Percentiles rank a stretch among this genome's conserved stretches.
These are phyloP conservation scores for Wickerhamiella sorbophila DNA, from an alignment of 805 yeast species.

Conservation along the genomic window DNA sequence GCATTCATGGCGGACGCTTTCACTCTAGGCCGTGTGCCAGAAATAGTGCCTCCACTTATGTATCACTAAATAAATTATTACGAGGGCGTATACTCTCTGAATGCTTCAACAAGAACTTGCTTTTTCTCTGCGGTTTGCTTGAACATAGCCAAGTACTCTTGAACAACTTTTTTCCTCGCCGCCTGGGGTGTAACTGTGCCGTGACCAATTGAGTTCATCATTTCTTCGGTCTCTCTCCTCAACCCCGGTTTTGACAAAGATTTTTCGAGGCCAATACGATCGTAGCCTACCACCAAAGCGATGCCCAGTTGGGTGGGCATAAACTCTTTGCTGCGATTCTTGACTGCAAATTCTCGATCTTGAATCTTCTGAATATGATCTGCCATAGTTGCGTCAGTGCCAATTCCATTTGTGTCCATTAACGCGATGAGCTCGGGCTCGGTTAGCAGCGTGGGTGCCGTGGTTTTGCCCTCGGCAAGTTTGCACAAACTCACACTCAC, in stretches of 20 bases:
- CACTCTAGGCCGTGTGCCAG: constrained; percentile 23
- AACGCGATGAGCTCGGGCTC: constrained; percentile 83
- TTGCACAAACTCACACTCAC: constrained; percentile 43
- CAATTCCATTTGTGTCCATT: constrained; percentile 96
- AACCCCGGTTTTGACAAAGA: constrained; percentile 82
- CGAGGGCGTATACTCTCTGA: background rate
- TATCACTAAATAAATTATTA: constrained; percentile 12
- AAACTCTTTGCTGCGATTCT: constrained; percentile 27
- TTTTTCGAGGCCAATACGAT: constrained; percentile 55
- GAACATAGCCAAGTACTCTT: constrained; percentile 15
- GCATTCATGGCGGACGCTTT: constrained; percentile 31
- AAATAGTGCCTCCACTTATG: constrained; percentile 21
- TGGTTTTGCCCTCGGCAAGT: constrained; percentile 59
- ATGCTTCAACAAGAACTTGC: background rate
- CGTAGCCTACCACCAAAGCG: constrained; percentile 80
- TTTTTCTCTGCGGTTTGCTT: background rate
- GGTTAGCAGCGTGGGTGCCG: constrained; percentile 72
- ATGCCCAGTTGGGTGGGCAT: constrained; percentile 75
- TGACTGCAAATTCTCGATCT: constrained; percentile 49
- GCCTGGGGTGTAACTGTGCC: constrained; percentile 39
- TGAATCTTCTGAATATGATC: constrained; percentile 83
- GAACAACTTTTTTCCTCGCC: constrained; percentile 10
- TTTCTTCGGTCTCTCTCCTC: constrained; percentile 58
- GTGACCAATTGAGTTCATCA: constrained; percentile 50
- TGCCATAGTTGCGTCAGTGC: constrained; percentile 98